Conservation (phyloP, 192 early-diverging fungal species). For the Coemansia sp. region DNA sequence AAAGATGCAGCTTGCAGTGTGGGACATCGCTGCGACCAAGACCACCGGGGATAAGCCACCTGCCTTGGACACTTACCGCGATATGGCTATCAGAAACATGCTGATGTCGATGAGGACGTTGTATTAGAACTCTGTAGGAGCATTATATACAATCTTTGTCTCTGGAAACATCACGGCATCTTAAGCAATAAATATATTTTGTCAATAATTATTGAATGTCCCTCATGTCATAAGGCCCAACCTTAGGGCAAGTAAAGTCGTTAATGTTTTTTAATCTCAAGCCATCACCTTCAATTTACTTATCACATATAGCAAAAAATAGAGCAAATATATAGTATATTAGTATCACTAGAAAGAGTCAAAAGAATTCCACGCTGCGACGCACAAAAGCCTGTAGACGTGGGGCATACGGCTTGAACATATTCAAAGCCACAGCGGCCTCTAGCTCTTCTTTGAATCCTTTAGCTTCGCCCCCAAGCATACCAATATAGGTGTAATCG, state of each 20-base stretch:
- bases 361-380: not conserved
- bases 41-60: slow-evolving; percentile 49
- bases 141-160: no score
- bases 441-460: not conserved
- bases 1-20: slow-evolving; percentile 59
- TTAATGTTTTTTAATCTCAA: no score
- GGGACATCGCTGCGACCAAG: slow-evolving; percentile 59
- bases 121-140: no score
- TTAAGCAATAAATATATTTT: not conserved
- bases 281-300: not conserved
- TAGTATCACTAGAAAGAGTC: not conserved
- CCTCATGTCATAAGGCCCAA: not conserved
- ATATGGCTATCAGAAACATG: slow-evolving; percentile 50
- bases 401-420: not conserved
- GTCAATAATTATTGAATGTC: not conserved
- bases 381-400: not conserved
- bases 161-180: no score
- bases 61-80: slow-evolving; percentile 47
- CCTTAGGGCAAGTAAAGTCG: not conserved
- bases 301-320: not conserved
- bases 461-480: not conserved
- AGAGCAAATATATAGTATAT: not conserved
- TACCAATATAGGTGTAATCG: not conserved
- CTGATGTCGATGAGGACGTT: no score
- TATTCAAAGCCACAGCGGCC: not conserved